Conservation (phyloP, 495 filamentous ascomycete species). For the Delitschia confertaspora region DNA sequence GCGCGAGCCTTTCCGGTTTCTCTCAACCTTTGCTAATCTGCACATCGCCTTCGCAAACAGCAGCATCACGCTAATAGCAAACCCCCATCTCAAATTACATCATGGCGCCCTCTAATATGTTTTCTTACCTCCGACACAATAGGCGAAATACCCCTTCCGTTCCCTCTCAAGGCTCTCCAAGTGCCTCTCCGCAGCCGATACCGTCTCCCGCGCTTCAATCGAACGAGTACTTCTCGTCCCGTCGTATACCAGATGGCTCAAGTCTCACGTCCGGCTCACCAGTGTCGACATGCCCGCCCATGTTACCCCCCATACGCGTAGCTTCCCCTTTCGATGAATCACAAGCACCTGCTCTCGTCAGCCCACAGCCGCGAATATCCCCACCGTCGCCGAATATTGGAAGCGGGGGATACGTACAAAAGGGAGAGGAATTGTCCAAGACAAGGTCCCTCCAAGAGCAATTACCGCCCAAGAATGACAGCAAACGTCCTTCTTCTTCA, state of each 20-base stretch:
- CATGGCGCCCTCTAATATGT: conserved; percentile 33
- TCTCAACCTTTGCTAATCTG: no score
- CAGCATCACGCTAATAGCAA: not conserved
- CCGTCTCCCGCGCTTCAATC: conserved; percentile 14
- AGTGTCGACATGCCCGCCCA: conserved; percentile 32
- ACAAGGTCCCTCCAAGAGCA: not conserved
- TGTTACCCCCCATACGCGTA: conserved; percentile 37
- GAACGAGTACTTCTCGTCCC: conserved; percentile 15
- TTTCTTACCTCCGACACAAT: conserved; percentile 38
- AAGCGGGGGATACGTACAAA: not conserved
- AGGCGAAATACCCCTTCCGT: conserved; percentile 29
- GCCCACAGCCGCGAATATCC: conserved; percentile 5
- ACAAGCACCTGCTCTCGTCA: conserved; percentile 8
- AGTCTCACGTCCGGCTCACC: conserved; percentile 27
- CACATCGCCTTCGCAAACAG: conserved; percentile 1
- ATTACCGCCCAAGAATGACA: conserved; percentile 8
- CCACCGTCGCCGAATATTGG: not conserved
- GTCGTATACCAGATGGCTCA: conserved; percentile 13
- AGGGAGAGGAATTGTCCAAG: not conserved
- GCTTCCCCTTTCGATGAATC: conserved; percentile 28
- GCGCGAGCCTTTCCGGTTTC: no score
- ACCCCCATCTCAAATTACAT: not conserved
- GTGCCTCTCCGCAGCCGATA: conserved; percentile 1
- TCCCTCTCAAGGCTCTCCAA: conserved; percentile 10
- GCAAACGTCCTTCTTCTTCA: conserved; percentile 4